These are phyloP conservation scores for Gentiana dahurica DNA, from an alignment of 257 asterid species.

Conservation along the genomic window DNA sequence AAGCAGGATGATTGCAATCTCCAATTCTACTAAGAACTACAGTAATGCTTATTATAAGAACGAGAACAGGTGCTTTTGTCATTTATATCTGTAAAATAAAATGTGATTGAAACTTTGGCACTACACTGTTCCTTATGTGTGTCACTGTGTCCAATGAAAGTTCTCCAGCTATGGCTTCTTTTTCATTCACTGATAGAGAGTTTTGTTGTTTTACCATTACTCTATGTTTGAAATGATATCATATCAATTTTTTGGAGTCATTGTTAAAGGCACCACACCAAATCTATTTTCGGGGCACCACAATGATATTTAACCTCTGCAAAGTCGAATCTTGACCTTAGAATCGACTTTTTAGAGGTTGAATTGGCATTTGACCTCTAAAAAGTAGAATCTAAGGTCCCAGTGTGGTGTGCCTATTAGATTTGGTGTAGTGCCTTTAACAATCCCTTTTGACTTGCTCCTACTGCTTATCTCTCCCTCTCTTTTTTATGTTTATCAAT, in stretches of 20 bases:
- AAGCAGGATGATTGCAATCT: conserved; percentile 72
- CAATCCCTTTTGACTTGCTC: conserved; percentile 26
- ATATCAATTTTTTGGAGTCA: no score
- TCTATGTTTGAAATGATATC: conserved; percentile 13
- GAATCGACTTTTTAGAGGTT: no score
- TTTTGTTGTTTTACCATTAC: conserved; percentile 17
- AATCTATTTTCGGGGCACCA: no score
- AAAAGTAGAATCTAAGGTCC: no score
- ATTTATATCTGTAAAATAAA: conserved; percentile 52
- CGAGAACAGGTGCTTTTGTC: conserved; percentile 95
- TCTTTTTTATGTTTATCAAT: conserved; percentile 22
- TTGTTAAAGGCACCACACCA: no score
- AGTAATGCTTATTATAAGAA: conserved; percentile 77
- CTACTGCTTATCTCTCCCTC: conserved; percentile 17
- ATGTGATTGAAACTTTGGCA: conserved; percentile 31
- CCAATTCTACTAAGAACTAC: conserved; percentile 48
- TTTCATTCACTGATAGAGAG: conserved; percentile 7
- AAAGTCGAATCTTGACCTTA: no score
- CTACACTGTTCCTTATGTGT: conserved; percentile 31
- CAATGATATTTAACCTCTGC: no score
- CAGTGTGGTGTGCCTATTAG: no score
- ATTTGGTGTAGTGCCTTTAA: no score
- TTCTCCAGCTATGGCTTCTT: conserved; percentile 11
- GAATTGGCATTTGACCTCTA: no score
- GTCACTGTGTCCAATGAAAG: not conserved